Conservation (phyloP, 148 eudicot species). For the Camellia japonica region DNA sequence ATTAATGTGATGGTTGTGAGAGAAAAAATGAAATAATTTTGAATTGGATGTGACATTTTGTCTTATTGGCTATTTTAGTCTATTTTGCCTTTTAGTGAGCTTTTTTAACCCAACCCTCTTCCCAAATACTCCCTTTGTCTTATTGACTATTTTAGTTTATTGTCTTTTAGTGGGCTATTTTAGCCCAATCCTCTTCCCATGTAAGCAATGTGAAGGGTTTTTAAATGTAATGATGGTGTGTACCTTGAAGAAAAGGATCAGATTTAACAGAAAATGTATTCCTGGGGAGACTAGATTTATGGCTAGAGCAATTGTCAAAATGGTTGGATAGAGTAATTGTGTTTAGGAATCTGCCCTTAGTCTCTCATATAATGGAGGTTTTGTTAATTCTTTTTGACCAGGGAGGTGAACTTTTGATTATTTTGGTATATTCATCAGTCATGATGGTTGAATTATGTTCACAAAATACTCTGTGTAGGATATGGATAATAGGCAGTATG, state of each 20-base stretch:
- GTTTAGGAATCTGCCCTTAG: neutral
- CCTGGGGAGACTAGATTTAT: neutral
- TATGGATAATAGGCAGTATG: neutral
- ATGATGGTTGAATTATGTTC: neutral
- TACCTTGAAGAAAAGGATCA: too few species aligned
- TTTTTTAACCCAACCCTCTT: too few species aligned
- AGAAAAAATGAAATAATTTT: too few species aligned
- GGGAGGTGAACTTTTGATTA: neutral
- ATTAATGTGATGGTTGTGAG: too few species aligned
- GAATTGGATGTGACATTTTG: too few species aligned
- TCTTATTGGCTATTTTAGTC: too few species aligned
- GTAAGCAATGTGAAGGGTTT: neutral
- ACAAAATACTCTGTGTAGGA: neutral
- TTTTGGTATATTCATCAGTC: neutral
- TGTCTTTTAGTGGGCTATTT: too few species aligned
- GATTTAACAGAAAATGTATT: too few species aligned
- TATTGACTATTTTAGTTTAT: too few species aligned
- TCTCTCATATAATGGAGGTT: neutral
- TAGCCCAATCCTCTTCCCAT: too few species aligned
- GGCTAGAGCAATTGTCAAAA: neutral
- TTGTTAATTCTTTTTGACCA: neutral
- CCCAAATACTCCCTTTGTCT: too few species aligned
- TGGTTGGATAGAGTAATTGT: neutral
- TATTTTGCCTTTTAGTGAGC: too few species aligned
- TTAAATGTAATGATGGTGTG: neutral